Percentiles rank a stretch among this genome's conserved stretches.
phyloP scores from a whole-genome alignment of 768 basidiomycete genomes.

The Pulveroboletus sp. region DNA sequence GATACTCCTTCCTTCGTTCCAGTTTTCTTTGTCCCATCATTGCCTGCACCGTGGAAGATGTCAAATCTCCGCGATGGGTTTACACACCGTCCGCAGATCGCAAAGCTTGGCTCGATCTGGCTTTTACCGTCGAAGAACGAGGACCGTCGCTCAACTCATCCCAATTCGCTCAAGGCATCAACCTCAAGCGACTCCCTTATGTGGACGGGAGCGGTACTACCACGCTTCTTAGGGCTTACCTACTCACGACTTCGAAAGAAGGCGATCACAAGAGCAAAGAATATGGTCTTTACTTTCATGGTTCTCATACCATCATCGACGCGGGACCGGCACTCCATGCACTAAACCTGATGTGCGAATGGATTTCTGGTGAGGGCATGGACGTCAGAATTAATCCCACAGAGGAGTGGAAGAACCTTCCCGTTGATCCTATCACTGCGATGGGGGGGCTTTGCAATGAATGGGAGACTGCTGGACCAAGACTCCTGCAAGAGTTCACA shows the following conservation, averaged over 20 bases:
- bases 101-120: constrained; percentile 21
- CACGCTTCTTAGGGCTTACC: constrained; percentile 7
- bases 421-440: constrained; percentile 23
- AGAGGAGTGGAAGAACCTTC: constrained; percentile 26
- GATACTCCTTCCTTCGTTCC: too few species aligned
- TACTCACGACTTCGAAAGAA: constrained; percentile 9
- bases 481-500: constrained; percentile 13
- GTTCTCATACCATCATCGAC: constrained; percentile 21
- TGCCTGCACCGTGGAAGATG: constrained; percentile 13
- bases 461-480: constrained; percentile 15
- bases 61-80: constrained; percentile 15
- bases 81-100: constrained; percentile 23
- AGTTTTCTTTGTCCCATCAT: constrained; percentile 24
- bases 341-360: constrained; percentile 21
- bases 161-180: constrained; percentile 17
- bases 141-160: constrained; percentile 12
- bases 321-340: constrained; percentile 20
- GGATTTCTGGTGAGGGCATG: constrained; percentile 18
- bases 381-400: constrained; percentile 6
- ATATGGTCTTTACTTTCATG: constrained; percentile 24
- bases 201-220: neutral
- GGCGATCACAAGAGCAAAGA: neutral
- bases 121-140: constrained; percentile 15
- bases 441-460: constrained; percentile 18
- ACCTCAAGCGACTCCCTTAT: constrained; percentile 19